phyloP scores from a whole-genome alignment of 768 basidiomycete species.

The Phlebiopsis gigantea region DNA sequence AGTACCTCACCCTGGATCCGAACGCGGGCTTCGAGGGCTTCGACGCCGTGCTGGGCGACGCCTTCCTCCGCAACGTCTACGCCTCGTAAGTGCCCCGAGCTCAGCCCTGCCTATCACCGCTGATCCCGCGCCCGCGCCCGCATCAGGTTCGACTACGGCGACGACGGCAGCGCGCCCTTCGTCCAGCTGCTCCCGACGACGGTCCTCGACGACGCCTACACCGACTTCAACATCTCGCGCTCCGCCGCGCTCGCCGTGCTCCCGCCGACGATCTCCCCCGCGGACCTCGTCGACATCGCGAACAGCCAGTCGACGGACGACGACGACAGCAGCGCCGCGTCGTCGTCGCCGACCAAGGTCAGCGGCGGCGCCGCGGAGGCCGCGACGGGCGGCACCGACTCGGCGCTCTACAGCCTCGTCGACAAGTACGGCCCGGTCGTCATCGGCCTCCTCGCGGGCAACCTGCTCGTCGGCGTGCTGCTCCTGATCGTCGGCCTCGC shows the following conservation, averaged over 20 bases:
- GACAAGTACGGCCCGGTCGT: slow-evolving; percentile 17
- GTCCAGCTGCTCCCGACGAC: slow-evolving; percentile 28
- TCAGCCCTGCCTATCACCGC: background rate
- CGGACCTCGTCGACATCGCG: background rate
- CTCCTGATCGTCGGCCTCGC: slow-evolving; percentile 5
- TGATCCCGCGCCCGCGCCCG: background rate
- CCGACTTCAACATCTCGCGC: slow-evolving; percentile 1
- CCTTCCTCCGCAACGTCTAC: slow-evolving; percentile 31
- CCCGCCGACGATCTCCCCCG: slow-evolving; percentile 1
- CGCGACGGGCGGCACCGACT: background rate
- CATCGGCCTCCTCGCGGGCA: slow-evolving; percentile 16
- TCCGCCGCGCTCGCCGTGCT: background rate
- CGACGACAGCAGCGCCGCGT: background rate
- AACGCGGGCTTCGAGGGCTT: slow-evolving; percentile 9
- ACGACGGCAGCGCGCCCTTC: slow-evolving; percentile 17
- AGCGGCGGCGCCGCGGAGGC: background rate
- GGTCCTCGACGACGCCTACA: slow-evolving; percentile 5
- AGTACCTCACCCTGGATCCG: slow-evolving; percentile 15
- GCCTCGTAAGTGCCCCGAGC: slow-evolving; percentile 21
- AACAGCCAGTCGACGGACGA: background rate
- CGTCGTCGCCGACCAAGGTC: background rate
- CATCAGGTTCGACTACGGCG: slow-evolving; percentile 20
- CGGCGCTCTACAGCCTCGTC: slow-evolving; percentile 10
- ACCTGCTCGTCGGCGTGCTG: slow-evolving; percentile 9
- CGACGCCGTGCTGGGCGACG: slow-evolving; percentile 30